Conservation (phyloP, 306 rosid species). For the Arachis stenosperma region DNA sequence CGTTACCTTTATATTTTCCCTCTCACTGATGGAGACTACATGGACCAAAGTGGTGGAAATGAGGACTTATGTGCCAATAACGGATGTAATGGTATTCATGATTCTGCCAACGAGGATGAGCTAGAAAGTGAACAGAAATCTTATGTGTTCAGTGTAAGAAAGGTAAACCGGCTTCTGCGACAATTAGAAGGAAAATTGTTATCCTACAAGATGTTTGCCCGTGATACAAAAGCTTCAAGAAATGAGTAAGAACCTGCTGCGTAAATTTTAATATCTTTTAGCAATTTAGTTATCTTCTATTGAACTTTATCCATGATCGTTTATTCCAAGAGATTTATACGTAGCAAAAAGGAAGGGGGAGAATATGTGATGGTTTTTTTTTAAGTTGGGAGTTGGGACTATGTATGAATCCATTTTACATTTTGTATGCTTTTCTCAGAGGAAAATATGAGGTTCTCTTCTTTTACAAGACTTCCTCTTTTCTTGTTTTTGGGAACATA, state of each 20-base stretch:
- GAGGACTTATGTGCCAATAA: constrained; percentile 43
- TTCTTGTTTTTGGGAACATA: not conserved
- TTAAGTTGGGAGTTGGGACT: too few relatives aligned
- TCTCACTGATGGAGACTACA: constrained; percentile 53
- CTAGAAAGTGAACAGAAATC: constrained; percentile 55
- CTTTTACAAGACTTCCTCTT: not conserved
- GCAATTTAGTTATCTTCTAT: not conserved
- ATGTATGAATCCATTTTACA: not conserved
- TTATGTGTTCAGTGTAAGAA: constrained; percentile 55
- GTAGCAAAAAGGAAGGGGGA: not conserved
- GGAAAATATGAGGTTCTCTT: not conserved
- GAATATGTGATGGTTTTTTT: too few relatives aligned
- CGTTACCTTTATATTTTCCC: constrained; percentile 88
- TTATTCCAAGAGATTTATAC: too few relatives aligned
- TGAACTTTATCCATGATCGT: not conserved
- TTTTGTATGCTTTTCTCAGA: not conserved
- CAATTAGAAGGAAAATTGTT: constrained; percentile 80
- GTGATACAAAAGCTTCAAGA: constrained; percentile 97
- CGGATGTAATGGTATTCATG: constrained; percentile 36
- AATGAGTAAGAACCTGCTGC: constrained; percentile 65
- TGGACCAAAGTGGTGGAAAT: constrained; percentile 41
- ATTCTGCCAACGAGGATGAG: constrained; percentile 40
- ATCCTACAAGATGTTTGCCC: constrained; percentile 94
- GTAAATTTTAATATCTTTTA: constrained; percentile 27
- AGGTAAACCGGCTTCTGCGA: constrained; percentile 71